Base-by-base conservation (phyloP, 1,284 basidiomycete species). In the Rhodotorula sp. region DNA sequence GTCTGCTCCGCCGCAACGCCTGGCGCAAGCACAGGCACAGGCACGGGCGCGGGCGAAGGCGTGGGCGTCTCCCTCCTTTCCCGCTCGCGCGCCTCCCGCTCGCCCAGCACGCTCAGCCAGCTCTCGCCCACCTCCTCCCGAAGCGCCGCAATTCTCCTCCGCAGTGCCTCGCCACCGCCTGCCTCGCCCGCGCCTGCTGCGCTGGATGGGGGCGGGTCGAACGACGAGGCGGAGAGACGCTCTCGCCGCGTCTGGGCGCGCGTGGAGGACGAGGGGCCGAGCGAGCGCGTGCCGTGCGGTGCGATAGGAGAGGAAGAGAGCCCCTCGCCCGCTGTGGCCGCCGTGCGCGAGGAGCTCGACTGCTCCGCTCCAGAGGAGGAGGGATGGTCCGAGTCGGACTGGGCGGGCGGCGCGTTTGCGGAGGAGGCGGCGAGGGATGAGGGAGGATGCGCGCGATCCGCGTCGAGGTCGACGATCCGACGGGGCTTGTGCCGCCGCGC, bases 91-190 rank as follows among this genome's bases (percentile, higher is more conserved):
- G 67, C 69, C 53, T 75, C 73, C 15, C 75, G 57, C 61, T 77
- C 76, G 3, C 69, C 69, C 17, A 77, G 41, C 76, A 82, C 69
- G 76, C 70, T 68, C 79, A 81, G 66, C 80, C 80, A 77, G 79
- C 80, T 70, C 78, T 81, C 92, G 2, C 91, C 91, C 85, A 94
- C 91, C 78, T 94, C 92, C 70, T 87, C 85, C 81, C 90, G 87
- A 78, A 94, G 79, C 13, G 88, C 88, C 83, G 94, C 92, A 72
- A 94, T 91, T 77, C 86, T 85, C 71, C 87, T 86, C 58, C 92
- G 85, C 80, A 90, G 91, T 57, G 87, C 85, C 69, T 91, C 90
- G 25, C 86, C 89, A 66, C 84, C 59, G 59, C 37, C 59, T 21
- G 36, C 54, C 37, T 25, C 37, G 22, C 54, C 50, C 12, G 56